phyloP scores from a whole-genome alignment of 805 yeast species.

The Torulaspora delbrueckii region DNA sequence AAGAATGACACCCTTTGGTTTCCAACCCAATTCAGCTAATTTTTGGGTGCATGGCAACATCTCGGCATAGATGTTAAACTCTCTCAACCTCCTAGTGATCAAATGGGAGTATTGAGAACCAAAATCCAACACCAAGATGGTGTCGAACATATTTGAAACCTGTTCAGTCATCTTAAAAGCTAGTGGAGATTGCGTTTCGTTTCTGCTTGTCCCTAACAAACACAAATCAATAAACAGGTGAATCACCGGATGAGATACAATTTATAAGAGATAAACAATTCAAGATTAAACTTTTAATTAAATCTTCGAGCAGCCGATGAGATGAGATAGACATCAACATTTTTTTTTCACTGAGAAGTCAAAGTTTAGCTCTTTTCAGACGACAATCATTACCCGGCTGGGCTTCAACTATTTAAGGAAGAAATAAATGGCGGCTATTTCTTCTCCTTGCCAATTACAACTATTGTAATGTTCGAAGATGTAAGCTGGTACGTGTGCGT shows the following conservation, averaged over 20 bases:
- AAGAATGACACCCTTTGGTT: constrained; percentile 91
- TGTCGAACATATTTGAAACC: constrained; percentile 88
- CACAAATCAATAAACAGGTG: not conserved
- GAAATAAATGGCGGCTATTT: constrained; percentile 2
- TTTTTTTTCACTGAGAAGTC: constrained; percentile 4
- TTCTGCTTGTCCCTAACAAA: not conserved
- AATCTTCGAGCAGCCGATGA: constrained; percentile 7
- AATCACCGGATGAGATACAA: not conserved
- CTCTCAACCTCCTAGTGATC: constrained; percentile 95
- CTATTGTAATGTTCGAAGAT: too few relatives aligned
- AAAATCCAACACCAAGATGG: constrained; percentile 93
- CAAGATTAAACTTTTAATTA: too few relatives aligned
- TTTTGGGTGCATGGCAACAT: constrained; percentile 99
- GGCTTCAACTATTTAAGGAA: too few relatives aligned
- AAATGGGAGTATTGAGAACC: constrained; percentile 98
- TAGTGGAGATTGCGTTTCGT: not conserved
- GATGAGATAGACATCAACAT: constrained; percentile 6
- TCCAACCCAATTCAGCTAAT: constrained; percentile 86
- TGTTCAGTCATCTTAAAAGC: constrained; percentile 35
- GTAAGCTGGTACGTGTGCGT: too few relatives aligned
- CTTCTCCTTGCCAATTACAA: not conserved
- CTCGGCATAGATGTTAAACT: constrained; percentile 96
- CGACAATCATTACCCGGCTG: not conserved
- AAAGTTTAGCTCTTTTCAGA: not conserved
- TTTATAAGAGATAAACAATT: not conserved